phyloP scores from a whole-genome alignment of 331 rosid genomes.

The Phaseolus coccineus region DNA sequence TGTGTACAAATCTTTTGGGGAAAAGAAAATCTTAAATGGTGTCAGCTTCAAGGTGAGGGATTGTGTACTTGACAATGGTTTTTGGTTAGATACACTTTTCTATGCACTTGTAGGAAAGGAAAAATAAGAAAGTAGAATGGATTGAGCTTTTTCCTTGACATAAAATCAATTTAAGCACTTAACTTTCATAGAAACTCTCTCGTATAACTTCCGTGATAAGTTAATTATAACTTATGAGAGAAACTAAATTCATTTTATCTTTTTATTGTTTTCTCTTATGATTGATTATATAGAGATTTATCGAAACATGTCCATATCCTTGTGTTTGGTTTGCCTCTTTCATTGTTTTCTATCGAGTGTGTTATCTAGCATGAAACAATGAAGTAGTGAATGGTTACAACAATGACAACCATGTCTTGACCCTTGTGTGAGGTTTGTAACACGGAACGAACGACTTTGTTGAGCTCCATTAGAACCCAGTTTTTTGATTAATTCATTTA shows the following conservation, averaged over 20 bases:
- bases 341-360: background rate
- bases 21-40: conserved; percentile 92
- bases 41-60: conserved; percentile 94
- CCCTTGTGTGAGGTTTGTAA: background rate
- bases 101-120: background rate
- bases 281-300: background rate
- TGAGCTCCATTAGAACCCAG: conserved; percentile 8
- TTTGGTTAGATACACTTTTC: background rate
- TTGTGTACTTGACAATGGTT: conserved; percentile 4
- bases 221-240: background rate
- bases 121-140: background rate
- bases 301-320: background rate
- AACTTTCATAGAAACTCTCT: background rate
- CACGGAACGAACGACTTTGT: background rate
- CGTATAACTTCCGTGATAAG: background rate
- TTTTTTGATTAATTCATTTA: background rate
- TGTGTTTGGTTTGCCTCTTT: background rate
- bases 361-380: conserved; percentile 28
- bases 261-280: background rate
- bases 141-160: background rate
- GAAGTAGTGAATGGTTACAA: background rate
- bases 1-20: conserved; percentile 89
- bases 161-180: background rate
- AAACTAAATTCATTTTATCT: background rate
- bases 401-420: background rate